Conservation (phyloP, 2,329 filamentous ascomycete species). For the Ophiostoma piceae region DNA sequence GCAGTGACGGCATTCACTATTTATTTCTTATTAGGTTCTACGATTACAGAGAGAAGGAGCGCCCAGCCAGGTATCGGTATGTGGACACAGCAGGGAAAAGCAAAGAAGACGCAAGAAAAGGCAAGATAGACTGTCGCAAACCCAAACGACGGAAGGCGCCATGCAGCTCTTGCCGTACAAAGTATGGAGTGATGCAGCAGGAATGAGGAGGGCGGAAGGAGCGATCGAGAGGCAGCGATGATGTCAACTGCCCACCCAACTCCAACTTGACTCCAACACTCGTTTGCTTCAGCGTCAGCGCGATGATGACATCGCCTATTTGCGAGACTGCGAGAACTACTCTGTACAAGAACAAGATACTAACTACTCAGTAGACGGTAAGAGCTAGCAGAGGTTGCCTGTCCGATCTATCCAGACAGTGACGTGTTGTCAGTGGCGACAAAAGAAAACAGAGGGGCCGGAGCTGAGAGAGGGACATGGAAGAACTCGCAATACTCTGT, state of each 20-base stretch:
- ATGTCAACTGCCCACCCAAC: constrained; percentile 4
- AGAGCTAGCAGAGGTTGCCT: neutral
- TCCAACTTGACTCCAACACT: neutral
- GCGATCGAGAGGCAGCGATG: constrained; percentile 2
- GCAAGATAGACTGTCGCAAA: neutral
- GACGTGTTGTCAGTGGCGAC: constrained; percentile 9
- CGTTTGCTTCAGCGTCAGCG: neutral
- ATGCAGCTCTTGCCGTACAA: neutral
- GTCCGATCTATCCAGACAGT: neutral
- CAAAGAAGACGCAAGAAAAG: neutral
- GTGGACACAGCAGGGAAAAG: constrained; percentile 1
- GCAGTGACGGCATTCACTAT: neutral
- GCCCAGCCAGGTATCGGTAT: constrained; percentile 12
- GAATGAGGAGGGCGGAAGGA: neutral
- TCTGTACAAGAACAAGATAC: no score
- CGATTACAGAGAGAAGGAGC: neutral
- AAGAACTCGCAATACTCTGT: neutral
- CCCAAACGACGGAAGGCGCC: constrained; percentile 2
- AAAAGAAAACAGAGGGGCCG: constrained; percentile 2
- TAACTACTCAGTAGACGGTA: no score
- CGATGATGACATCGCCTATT: neutral
- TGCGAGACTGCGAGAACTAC: neutral
- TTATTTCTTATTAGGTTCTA: neutral
- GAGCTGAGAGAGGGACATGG: neutral
- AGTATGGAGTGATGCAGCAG: neutral